Evolutionary conservation across 1,139 yeast species (phyloP).

Genomic region (Scheffersomyces titani): DNA sequence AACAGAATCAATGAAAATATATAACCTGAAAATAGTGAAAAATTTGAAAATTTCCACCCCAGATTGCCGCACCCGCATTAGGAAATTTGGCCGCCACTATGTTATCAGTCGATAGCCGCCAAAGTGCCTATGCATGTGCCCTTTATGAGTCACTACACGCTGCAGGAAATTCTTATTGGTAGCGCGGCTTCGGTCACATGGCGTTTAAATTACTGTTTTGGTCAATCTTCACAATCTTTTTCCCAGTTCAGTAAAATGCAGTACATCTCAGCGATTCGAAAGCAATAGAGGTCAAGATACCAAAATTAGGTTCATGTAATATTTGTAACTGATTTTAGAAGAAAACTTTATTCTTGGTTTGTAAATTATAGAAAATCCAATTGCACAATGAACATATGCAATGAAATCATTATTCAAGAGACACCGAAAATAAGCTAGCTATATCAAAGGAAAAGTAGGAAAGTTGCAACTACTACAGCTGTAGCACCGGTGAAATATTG

Average conservation of each 20-base stretch:
- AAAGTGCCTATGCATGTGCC: not conserved
- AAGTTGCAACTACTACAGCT: not conserved
- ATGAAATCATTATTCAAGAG: not conserved
- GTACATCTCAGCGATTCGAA: no score
- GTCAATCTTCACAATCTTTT: not conserved
- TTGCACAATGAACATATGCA: not conserved
- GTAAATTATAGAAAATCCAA: not conserved
- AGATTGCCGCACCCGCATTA: slow-evolving; percentile 3
- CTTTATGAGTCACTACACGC: not conserved
- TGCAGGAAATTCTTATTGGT: not conserved
- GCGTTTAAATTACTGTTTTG: not conserved
- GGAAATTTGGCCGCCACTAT: slow-evolving; percentile 10
- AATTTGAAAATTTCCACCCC: not conserved
- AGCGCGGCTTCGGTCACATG: not conserved
- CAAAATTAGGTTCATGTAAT: no score
- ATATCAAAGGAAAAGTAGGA: not conserved
- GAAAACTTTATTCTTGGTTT: no score
- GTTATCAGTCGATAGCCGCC: not conserved
- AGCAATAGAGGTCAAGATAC: no score
- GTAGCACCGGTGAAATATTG: not conserved
- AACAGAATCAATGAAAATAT: not conserved
- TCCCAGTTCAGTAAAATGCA: not conserved
- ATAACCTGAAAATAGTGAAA: not conserved
- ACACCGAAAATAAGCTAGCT: not conserved
- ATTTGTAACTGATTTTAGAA: no score